Conservation (phyloP, 371 early-diverging fungal species). For the Lichtheimia hyalospora region DNA sequence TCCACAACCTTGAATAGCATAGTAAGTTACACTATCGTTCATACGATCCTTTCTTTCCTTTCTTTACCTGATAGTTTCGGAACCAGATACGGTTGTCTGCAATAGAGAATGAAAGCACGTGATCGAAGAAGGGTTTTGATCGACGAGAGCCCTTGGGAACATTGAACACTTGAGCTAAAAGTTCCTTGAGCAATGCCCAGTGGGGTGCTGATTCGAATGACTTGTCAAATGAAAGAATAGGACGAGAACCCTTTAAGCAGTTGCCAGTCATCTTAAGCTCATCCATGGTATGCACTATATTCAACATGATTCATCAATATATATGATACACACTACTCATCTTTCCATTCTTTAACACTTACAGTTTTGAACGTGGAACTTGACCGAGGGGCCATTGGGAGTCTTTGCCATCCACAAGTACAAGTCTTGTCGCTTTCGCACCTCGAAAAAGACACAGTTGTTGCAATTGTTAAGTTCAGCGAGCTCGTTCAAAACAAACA, state of each 20-base stretch:
- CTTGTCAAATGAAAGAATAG: constrained; percentile 91
- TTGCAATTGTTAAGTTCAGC: constrained; percentile 97
- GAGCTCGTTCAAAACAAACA: constrained; percentile 90
- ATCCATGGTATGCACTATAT: constrained; percentile 95
- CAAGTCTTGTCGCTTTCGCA: constrained; percentile 88
- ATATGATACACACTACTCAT: neutral
- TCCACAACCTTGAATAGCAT: constrained; percentile 44
- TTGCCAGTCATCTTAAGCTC: constrained; percentile 98
- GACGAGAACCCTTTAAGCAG: constrained; percentile 95
- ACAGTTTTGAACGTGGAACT: constrained; percentile 94
- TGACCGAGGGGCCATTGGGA: constrained; percentile 93
- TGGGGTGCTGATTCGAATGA: constrained; percentile 87
- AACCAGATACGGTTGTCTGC: constrained; percentile 93
- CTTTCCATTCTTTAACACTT: constrained; percentile 15
- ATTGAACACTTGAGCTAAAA: constrained; percentile 88
- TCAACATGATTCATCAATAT: constrained; percentile 1
- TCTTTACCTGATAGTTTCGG: constrained; percentile 90
- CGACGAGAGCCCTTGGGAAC: constrained; percentile 87
- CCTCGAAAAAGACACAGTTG: constrained; percentile 95
- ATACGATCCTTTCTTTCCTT: neutral
- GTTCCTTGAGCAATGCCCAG: constrained; percentile 83
- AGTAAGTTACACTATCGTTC: neutral
- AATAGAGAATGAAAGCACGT: constrained; percentile 88
- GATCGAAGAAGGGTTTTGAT: constrained; percentile 96
- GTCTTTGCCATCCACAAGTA: constrained; percentile 96